Percentiles rank a stretch among this genome's conserved stretches.
Evolutionary conservation across 441 rosid species (phyloP).

Genomic region (Cnidoscolus chayamansa): DNA sequence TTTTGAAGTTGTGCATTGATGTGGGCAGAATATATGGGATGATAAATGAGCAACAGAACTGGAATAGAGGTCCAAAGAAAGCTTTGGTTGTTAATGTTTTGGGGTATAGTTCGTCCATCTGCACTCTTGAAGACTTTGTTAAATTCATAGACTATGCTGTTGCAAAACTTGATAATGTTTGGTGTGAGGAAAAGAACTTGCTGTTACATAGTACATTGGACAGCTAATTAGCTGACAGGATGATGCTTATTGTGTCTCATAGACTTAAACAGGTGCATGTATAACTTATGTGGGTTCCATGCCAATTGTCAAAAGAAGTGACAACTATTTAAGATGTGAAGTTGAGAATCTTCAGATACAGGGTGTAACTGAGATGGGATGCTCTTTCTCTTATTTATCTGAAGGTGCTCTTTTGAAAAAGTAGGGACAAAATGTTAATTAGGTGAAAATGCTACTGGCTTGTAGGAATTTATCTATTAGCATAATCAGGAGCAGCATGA

Average conservation of each 20-base stretch:
- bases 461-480: too few relatives aligned
- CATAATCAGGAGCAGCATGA: too few relatives aligned
- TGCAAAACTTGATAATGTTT: slow-evolving; percentile 24
- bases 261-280: neutral
- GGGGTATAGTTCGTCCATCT: slow-evolving; percentile 30
- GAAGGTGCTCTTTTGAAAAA: too few relatives aligned
- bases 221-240: slow-evolving; percentile 10
- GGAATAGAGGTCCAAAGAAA: slow-evolving; percentile 27
- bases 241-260: neutral
- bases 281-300: neutral
- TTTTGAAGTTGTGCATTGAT: slow-evolving; percentile 43
- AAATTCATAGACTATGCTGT: slow-evolving; percentile 35
- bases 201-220: slow-evolving; percentile 23
- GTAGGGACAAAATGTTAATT: too few relatives aligned
- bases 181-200: slow-evolving; percentile 21
- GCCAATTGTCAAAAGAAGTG: neutral
- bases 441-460: too few relatives aligned
- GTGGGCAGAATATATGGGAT: slow-evolving; percentile 43
- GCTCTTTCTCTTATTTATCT: too few relatives aligned
- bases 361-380: too few relatives aligned
- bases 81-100: slow-evolving; percentile 28
- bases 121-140: slow-evolving; percentile 47
- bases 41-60: slow-evolving; percentile 41
- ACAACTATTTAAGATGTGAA: neutral
- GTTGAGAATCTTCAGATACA: too few relatives aligned